Evolutionary conservation across 2,329 filamentous ascomycete species (phyloP).

Genomic region (Sporothrix pseudoabietina): DNA sequence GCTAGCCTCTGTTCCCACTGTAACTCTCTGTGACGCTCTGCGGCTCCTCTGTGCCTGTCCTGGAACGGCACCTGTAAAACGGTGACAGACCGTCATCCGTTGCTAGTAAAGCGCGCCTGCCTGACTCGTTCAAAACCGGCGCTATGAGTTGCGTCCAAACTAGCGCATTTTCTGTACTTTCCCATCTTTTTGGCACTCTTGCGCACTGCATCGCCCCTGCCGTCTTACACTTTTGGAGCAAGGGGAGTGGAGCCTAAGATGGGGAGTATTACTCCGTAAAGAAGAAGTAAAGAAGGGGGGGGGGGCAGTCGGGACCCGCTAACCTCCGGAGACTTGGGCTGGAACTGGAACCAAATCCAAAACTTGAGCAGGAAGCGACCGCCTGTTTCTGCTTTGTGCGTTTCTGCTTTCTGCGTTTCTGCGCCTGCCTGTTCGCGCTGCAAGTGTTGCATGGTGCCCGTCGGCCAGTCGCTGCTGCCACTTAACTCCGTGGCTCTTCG

Average conservation of each 20-base stretch:
- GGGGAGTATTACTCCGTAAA: not conserved
- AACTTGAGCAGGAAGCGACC: constrained; percentile 26
- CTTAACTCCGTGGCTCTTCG: not conserved
- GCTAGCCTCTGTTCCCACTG: not conserved
- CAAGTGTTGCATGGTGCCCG: not conserved
- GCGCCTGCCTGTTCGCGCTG: constrained; percentile 11
- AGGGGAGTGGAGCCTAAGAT: constrained; percentile 4
- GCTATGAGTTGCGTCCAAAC: not conserved
- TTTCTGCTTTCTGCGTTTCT: constrained; percentile 18
- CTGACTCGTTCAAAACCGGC: not conserved
- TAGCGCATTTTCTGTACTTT: not conserved
- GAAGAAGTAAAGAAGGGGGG: not conserved
- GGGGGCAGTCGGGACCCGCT: constrained; percentile 6
- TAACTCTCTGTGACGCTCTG: not conserved
- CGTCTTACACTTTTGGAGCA: not conserved
- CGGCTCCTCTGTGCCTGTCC: not conserved
- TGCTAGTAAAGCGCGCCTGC: not conserved
- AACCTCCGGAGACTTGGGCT: constrained; percentile 23
- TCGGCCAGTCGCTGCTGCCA: constrained; percentile 2
- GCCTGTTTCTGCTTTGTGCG: constrained; percentile 10
- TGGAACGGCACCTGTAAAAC: not conserved
- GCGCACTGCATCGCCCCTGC: not conserved
- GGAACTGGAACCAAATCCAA: constrained; percentile 31
- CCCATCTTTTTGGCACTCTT: not conserved
- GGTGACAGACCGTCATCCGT: not conserved